These are phyloP conservation scores for Kwoniella botswanensis DNA, from an alignment of 768 basidiomycete species.

Conservation along the genomic window DNA sequence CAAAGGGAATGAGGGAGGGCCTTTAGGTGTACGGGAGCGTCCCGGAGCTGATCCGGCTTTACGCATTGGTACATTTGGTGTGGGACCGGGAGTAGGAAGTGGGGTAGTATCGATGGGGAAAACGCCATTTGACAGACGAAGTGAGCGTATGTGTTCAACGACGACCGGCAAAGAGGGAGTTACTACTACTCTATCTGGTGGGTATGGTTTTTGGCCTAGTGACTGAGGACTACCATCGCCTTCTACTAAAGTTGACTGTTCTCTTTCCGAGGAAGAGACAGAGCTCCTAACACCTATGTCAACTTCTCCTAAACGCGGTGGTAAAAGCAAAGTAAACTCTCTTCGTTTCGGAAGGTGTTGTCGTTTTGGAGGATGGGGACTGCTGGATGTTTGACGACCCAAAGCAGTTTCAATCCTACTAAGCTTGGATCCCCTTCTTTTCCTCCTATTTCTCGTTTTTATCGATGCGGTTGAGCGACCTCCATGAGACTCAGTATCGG, in stretches of 20 bases:
- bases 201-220: conserved; percentile 5
- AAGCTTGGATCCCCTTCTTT: conserved; percentile 26
- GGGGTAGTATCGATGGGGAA: conserved; percentile 24
- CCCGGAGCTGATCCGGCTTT: conserved; percentile 36
- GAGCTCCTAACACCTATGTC: conserved; percentile 23
- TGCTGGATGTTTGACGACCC: conserved; percentile 14
- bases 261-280: conserved; percentile 18
- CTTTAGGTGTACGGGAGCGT: conserved; percentile 19
- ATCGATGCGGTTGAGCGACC: conserved; percentile 11
- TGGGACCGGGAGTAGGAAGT: conserved; percentile 14
- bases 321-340: conserved; percentile 53
- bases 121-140: conserved; percentile 36
- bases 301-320: conserved; percentile 32
- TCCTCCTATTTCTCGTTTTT: conserved; percentile 24
- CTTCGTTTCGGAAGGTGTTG: conserved; percentile 40
- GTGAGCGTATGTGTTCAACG: conserved; percentile 36
- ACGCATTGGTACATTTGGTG: conserved; percentile 17
- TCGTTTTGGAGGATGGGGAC: conserved; percentile 38
- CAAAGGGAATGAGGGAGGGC: conserved; percentile 27
- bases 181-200: conserved; percentile 44
- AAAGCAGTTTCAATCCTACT: conserved; percentile 36
- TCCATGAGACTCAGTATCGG: conserved; percentile 16
- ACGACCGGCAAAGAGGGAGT: conserved; percentile 48
- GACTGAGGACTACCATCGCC: conserved; percentile 10
- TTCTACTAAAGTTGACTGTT: conserved; percentile 7